Evolutionary conservation across 2,329 filamentous ascomycete species (phyloP).

Genomic region (Cladosporium phlei): DNA sequence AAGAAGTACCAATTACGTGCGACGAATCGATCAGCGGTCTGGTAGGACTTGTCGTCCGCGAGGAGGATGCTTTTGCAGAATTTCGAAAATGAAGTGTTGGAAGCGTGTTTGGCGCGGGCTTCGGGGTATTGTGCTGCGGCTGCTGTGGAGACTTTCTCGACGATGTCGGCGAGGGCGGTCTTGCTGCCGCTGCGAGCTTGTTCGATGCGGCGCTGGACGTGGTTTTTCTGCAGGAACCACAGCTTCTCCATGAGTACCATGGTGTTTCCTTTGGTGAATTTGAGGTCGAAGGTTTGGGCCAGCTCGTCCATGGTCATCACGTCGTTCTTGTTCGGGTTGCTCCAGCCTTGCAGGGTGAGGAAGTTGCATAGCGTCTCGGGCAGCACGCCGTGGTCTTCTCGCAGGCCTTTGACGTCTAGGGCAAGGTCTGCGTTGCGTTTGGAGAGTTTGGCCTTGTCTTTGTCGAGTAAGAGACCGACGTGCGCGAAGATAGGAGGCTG

Average conservation of each 20-base stretch:
- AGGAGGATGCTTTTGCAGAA: constrained; percentile 41
- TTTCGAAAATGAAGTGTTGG: neutral
- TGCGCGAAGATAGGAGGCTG: constrained; percentile 45
- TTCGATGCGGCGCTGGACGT: constrained; percentile 50
- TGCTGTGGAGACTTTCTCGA: constrained; percentile 28
- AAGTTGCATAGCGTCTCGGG: constrained; percentile 71
- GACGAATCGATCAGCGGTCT: constrained; percentile 52
- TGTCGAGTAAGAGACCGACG: constrained; percentile 45
- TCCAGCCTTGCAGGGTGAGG: constrained; percentile 80
- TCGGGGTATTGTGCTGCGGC: constrained; percentile 28
- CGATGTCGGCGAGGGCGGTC: constrained; percentile 32
- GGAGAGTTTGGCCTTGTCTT: constrained; percentile 54
- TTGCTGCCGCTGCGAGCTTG: constrained; percentile 39
- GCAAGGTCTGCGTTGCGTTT: constrained; percentile 60
- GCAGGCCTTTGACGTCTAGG: constrained; percentile 56
- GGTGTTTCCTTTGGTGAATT: constrained; percentile 87
- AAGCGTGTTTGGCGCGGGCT: neutral
- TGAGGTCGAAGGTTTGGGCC: constrained; percentile 69
- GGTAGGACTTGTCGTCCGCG: constrained; percentile 55
- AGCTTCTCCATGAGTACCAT: constrained; percentile 78
- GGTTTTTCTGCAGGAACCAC: constrained; percentile 69
- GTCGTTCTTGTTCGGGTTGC: constrained; percentile 62
- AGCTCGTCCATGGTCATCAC: constrained; percentile 68
- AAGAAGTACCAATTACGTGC: constrained; percentile 57
- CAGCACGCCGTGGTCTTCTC: constrained; percentile 54